A percentile compares a stretch with the other conserved stretches of the same genome.
These are phyloP conservation scores for Musa schizocarpa DNA, from an alignment of 176 grass and related monocot genomes.

Conservation along the genomic window DNA sequence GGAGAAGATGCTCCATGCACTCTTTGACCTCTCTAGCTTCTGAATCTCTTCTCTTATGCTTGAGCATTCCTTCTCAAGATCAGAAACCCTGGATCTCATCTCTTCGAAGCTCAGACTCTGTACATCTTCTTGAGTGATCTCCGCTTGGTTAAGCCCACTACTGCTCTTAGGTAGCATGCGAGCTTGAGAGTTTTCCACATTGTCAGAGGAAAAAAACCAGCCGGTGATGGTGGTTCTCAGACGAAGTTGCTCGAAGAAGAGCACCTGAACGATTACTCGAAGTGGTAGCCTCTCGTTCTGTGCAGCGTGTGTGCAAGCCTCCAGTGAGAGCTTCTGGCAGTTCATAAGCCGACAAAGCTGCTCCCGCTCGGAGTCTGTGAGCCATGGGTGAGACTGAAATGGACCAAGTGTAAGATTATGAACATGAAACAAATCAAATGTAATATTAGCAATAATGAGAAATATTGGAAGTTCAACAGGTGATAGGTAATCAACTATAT, in stretches of 20 bases:
- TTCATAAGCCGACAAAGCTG: conserved; percentile 81
- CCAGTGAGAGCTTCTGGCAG: conserved; percentile 83
- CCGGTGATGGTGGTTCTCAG: conserved; percentile 56
- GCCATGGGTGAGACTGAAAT: conserved; percentile 65
- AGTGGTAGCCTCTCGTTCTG: conserved; percentile 85
- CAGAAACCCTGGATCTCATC: conserved; percentile 35
- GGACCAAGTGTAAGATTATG: background rate
- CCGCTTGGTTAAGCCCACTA: background rate
- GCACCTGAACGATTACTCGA: conserved; percentile 72
- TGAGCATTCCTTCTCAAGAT: conserved; percentile 59
- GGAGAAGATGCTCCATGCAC: conserved; percentile 29
- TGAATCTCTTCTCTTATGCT: conserved; percentile 49
- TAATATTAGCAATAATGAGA: background rate
- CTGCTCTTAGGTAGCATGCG: conserved; percentile 22
- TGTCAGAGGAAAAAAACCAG: conserved; percentile 54
- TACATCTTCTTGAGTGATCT: conserved; percentile 21
- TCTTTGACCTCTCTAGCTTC: conserved; percentile 42
- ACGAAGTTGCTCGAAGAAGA: conserved; percentile 91
- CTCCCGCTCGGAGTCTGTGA: conserved; percentile 64
- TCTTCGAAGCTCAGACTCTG: conserved; percentile 38
- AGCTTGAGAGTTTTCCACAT: conserved; percentile 29
- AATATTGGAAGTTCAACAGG: too few relatives aligned
- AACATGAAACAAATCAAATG: background rate
- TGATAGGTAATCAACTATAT: too few relatives aligned
- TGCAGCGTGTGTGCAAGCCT: conserved; percentile 85